Percentiles rank a stretch among this genome's conserved stretches.
Conservation (phyloP, 768 basidiomycete genomes). For the Mycena vulgaris region DNA sequence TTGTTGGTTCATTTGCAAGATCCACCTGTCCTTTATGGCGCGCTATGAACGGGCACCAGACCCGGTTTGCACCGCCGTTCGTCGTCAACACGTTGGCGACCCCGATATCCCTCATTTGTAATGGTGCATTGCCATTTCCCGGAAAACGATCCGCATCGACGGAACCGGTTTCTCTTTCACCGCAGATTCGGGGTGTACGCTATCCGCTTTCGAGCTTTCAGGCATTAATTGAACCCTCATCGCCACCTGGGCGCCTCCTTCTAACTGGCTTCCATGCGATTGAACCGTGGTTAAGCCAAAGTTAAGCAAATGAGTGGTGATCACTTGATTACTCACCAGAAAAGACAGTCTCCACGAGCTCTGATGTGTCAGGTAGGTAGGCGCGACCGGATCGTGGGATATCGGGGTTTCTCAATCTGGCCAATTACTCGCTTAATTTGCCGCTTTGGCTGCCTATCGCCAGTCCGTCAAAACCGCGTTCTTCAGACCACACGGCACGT, state of each 20-base stretch:
- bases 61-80: conserved; percentile 26
- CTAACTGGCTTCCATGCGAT: conserved; percentile 19
- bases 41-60: conserved; percentile 5
- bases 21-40: conserved; percentile 16
- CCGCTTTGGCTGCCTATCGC: conserved; percentile 31
- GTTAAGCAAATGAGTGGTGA: not conserved
- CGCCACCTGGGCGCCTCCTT: not conserved
- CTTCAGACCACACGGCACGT: no score
- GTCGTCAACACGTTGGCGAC: conserved; percentile 15
- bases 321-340: conserved; percentile 18
- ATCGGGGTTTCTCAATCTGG: conserved; percentile 52
- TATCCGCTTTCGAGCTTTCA: conserved; percentile 12
- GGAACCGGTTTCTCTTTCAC: not conserved
- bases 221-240: conserved; percentile 19
- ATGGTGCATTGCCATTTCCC: no score
- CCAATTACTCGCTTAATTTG: conserved; percentile 53
- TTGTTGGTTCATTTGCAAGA: conserved; percentile 7
- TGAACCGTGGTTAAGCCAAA: conserved; percentile 29
- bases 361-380: conserved; percentile 31
- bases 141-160: not conserved
- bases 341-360: conserved; percentile 39
- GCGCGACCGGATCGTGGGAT: conserved; percentile 63
- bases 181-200: not conserved
- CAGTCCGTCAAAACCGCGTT: conserved; percentile 66
- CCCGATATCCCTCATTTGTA: not conserved